Conservation (phyloP, 2,329 filamentous ascomycete species). For the Xylariales sp. region DNA sequence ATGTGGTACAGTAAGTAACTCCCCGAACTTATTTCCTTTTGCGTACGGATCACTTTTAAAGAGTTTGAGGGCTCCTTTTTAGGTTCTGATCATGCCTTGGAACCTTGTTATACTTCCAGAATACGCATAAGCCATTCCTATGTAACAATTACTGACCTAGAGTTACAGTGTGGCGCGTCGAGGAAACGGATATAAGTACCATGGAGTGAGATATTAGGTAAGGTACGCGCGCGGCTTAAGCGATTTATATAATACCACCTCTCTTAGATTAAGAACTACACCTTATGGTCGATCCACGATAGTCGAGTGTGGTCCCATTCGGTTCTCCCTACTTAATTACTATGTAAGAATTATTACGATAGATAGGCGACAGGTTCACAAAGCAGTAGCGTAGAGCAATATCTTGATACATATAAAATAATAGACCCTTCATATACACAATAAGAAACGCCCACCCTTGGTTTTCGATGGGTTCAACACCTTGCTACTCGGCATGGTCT, state of each 20-base stretch:
- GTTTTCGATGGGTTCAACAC: not conserved
- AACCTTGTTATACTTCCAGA: not conserved
- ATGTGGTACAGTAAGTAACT: slow-evolving; percentile 82
- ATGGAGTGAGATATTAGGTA: slow-evolving; percentile 56
- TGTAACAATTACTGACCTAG: not conserved
- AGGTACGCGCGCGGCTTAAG: not conserved
- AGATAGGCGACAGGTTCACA: not conserved
- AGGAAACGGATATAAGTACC: slow-evolving; percentile 78
- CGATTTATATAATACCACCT: slow-evolving; percentile 5
- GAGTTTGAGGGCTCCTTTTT: not conserved
- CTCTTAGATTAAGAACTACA: not conserved
- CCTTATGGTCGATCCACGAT: not conserved
- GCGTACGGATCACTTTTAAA: not conserved
- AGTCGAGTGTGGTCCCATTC: not conserved
- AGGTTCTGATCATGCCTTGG: not conserved
- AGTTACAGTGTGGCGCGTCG: slow-evolving; percentile 78
- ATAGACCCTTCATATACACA: not conserved
- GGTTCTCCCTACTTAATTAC: not conserved
- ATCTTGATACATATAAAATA: not conserved
- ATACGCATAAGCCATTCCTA: not conserved
- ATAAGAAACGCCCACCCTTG: too few relatives aligned
- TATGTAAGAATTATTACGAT: not conserved
- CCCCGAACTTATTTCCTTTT: not conserved
- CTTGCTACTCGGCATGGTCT: not conserved
- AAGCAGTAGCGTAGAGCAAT: not conserved